Base-by-base conservation (phyloP, 2,329 filamentous ascomycete species). In the Cladophialophora bantiana region DNA sequence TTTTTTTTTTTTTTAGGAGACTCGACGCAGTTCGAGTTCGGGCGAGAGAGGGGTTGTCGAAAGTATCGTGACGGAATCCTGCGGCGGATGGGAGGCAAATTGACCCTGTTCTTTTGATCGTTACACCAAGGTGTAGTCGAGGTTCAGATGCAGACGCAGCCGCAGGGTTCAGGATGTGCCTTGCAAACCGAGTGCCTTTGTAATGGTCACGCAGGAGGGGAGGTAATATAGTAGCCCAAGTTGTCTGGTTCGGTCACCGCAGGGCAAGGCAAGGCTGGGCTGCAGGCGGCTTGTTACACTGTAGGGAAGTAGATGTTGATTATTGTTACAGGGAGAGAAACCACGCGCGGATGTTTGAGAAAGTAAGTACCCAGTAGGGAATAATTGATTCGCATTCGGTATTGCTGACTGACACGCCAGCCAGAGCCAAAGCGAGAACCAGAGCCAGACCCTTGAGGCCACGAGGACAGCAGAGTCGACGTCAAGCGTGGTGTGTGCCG, bases 401-500 rank as follows among this genome's bases (percentile, higher is more conserved):
- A 26, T 50, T 50, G 45, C 45, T 50, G 45, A 50, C 45, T 50
- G 45, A 18, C 45, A 50, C 57, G 57, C 45, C 50, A 13, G 36
- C 45, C 58, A 61, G n/a, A 53, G 35, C 32, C 34, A 53, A 32
- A 56, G 26, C 26, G 26, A 26, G 26, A 26, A 26, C 26, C 26
- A 26, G 26, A 53, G 35, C 32, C 34, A 53, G 45, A 56, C 59
- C 18, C 59, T 56, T 31, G 38, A 62, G 59, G 59, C 63, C 62
- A 65, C 59, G 62, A 63, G 66, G 66, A 40, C 13, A 45, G n/a
- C 36, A n/a, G 58, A 34, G 42, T 61, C 62, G 59, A 64, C 67
- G 60, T 68, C 67, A 66, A 61, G 66, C 58, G 59, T 61, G 58
- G 58, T 59, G 58, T 59, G 58, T 59, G 32, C 59, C 42, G 61